These are phyloP conservation scores for Pseudohalonectria lignicola DNA, from an alignment of 2,329 filamentous ascomycete species.

Conservation along the genomic window DNA sequence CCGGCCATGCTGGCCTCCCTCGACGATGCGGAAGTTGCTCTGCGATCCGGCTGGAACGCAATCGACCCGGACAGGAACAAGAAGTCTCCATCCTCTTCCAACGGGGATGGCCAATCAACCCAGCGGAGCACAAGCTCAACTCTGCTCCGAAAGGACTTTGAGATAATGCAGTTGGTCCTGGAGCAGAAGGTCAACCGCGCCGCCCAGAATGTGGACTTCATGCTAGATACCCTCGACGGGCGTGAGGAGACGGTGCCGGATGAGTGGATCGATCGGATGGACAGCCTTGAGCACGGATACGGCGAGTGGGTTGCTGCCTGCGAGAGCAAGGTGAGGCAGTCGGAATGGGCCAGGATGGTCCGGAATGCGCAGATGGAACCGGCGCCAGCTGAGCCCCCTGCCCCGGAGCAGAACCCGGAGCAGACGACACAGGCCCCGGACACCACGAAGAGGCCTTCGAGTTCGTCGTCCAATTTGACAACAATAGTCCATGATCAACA, in stretches of 20 bases:
- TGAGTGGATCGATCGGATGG: slow-evolving; percentile 78
- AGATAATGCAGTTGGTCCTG: slow-evolving; percentile 51
- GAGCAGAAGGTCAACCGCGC: slow-evolving; percentile 58
- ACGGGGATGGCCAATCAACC: neutral
- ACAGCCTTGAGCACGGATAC: slow-evolving; percentile 67
- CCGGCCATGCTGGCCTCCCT: slow-evolving; percentile 58
- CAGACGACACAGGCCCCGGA: too few species aligned
- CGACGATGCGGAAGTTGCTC: slow-evolving; percentile 51
- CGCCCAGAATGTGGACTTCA: slow-evolving; percentile 66
- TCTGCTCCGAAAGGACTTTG: slow-evolving; percentile 34
- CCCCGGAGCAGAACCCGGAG: too few species aligned
- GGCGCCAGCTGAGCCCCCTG: too few species aligned
- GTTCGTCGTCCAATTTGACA: neutral
- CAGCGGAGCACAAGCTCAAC: slow-evolving; percentile 1
- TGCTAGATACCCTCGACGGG: slow-evolving; percentile 81
- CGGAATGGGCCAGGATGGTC: slow-evolving; percentile 33
- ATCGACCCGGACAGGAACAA: slow-evolving; percentile 21
- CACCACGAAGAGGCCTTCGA: neutral
- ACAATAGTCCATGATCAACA: neutral
- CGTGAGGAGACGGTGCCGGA: slow-evolving; percentile 76
- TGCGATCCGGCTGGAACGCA: slow-evolving; percentile 56
- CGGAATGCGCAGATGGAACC: too few species aligned
- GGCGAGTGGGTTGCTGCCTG: slow-evolving; percentile 71
- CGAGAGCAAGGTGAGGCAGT: slow-evolving; percentile 61
- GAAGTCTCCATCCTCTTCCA: neutral